Evolutionary conservation across 2,329 filamentous ascomycete genomes (phyloP), one percentile per base, ranked within the genome.

Genomic region (Xylariaceae sp.): DNA sequence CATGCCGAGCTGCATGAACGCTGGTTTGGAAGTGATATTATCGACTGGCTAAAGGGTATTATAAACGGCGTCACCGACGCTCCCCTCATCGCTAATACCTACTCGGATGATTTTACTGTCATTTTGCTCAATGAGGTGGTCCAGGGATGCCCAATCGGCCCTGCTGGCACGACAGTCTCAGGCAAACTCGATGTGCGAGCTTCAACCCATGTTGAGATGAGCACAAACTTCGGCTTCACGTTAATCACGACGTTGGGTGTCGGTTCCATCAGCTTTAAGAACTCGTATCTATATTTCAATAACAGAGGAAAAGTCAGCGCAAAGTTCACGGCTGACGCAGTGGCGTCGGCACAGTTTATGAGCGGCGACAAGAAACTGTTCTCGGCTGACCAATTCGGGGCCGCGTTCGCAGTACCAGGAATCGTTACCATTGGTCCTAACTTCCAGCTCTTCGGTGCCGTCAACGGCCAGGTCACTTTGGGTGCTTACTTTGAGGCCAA

Each of bases 1-100:
- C 10, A 15, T 6, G 56, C 60, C 3, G 66, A 74, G 10, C 53
- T 75, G 1, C 65, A 74, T 47, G 64, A 71, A 57, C 67, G 70
- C 1, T 74, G 70, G 48, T 53, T 53, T n/a, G 50, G 50, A 1
- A 11, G 4, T 3, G 29, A 24, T 18, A 23, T 53, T 4, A 10
- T 53, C 10, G 36, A 21, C 7, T 53, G 50, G 50, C 39, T 50
- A 1, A 35, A 15, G 48, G 57, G 30, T 33, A 56, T 62, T 8
- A 39, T 67, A 11, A 55, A 61, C 15, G 43, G 50, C 23, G 57
- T 60, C 36, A 65, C 71, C 37, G 67, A 47, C 21, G 3, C 32
- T 39, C 7, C 11, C n/a, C n/a, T 30, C 27, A 8, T 8, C 21
- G 24, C 3, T 13, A 39, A 18, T 39, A 24, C 23, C 15, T 8